Evolutionary conservation across 2,329 filamentous ascomycete species (phyloP).

Genomic region (Fusarium nygamai): DNA sequence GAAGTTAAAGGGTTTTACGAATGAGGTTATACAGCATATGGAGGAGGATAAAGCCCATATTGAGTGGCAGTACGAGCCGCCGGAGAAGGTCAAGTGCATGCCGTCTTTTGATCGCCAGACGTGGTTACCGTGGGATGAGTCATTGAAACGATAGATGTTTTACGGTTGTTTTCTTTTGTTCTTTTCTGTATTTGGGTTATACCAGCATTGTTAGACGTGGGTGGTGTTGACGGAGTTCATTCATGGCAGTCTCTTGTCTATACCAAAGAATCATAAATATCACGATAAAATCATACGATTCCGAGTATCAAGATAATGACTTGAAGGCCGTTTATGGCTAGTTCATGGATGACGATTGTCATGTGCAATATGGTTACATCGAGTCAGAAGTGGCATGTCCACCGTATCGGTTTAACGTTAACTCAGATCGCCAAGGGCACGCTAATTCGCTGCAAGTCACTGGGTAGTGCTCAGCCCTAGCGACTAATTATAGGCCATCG

Average conservation of each 20-base stretch:
- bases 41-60: conserved; percentile 47
- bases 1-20: conserved; percentile 60
- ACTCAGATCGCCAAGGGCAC: background rate
- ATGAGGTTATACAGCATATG: conserved; percentile 47
- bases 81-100: conserved; percentile 60
- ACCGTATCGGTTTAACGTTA: background rate
- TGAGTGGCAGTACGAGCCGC: conserved; percentile 56
- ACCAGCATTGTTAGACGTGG: conserved; percentile 10
- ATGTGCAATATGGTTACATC: conserved; percentile 5
- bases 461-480: background rate
- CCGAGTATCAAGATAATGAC: background rate
- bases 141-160: conserved; percentile 8
- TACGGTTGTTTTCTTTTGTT: background rate
- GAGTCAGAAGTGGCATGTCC: background rate
- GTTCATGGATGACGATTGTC: background rate
- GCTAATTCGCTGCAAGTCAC: background rate
- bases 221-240: conserved; percentile 18
- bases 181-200: background rate
- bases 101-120: conserved; percentile 52
- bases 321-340: background rate
- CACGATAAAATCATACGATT: background rate
- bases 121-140: conserved; percentile 52
- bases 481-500: conserved; percentile 3
- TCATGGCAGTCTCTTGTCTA: background rate
- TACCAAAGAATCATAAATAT: background rate